Base-by-base conservation (phyloP, 2,329 filamentous ascomycete genomes). In the Chalara sp. region DNA sequence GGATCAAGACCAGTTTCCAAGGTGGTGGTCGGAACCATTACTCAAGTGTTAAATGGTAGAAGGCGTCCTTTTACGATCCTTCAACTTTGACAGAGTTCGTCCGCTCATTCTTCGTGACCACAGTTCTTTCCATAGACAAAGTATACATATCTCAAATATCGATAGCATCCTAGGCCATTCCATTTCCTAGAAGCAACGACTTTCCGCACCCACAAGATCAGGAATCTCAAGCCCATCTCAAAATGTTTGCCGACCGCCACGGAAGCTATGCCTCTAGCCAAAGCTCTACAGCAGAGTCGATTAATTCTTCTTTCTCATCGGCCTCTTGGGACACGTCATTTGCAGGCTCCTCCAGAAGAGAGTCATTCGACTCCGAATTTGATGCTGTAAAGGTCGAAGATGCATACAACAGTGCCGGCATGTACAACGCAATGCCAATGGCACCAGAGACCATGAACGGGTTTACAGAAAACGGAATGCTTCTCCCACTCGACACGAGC, bases 11-110 rank as follows among this genome's bases (percentile, higher is more conserved):
- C 8, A 8, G 35, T 37, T n/a, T 37, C 35, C n/a, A 8, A 10
- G 31, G 47, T 49, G 31, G 32, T 49, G 7, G 31, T 44, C 40
- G 31, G 11, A 29, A 46, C 40, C 32, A 37, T 21, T 32, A 41
- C 47, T 52, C 21, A 28, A 52, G 44, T 54, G 53, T 60, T 60
- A 61, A 51, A 62, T 57, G 54, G 46, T 35, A 49, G 52, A 35
- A 43, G 48, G 56, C 55, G 54, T 54, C 52, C 53, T 46, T 45
- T 30, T 35, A 48, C 48, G 32, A 37, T 37, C 33, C 47, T 32
- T 50, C 49, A 56, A 53, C 46, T 51, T 47, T 40, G n/a, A 47
- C 32, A 28, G 47, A 47, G 55, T 35, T 35, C 44, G 51, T 51
- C 32, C 7, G 32, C 48, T 53, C 37, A 50, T 49, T 44, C 44